Evolutionary conservation across 495 filamentous ascomycete species (phyloP).

Genomic region (Neurospora sp.): DNA sequence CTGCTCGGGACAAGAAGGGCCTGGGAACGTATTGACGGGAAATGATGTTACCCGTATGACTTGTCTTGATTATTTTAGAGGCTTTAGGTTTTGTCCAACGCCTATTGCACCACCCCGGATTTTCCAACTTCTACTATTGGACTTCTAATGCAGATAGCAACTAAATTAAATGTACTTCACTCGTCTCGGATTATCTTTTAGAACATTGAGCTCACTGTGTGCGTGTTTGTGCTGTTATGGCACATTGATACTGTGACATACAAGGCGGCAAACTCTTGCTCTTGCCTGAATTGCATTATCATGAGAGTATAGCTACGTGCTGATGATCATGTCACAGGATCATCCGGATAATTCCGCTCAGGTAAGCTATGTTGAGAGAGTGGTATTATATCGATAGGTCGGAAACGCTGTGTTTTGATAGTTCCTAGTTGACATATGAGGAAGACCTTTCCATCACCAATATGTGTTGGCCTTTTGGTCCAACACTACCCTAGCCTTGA

Average conservation of each 20-base stretch:
- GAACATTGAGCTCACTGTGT: not conserved
- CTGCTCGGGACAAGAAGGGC: not conserved
- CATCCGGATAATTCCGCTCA: not conserved
- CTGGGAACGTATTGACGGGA: not conserved
- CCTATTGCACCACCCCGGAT: not conserved
- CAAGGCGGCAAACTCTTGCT: not conserved
- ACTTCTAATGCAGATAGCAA: slow-evolving; percentile 48
- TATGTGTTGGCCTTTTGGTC: not conserved
- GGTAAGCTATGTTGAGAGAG: not conserved
- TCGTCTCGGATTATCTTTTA: not conserved
- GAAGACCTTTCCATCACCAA: not conserved
- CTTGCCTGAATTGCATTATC: not conserved
- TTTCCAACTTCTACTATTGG: slow-evolving; percentile 32
- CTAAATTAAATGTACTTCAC: slow-evolving; percentile 29
- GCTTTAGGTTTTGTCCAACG: not conserved
- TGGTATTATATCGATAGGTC: not conserved
- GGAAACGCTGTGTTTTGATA: not conserved
- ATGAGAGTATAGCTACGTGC: not conserved
- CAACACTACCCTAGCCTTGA: not conserved
- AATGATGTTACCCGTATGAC: not conserved
- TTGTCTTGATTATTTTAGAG: not conserved
- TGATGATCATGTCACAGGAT: not conserved
- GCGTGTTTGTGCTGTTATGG: not conserved
- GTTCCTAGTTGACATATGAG: not conserved
- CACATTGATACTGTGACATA: not conserved